Conservation (phyloP, 257 asterid species). For the Verbascum thapsus region DNA sequence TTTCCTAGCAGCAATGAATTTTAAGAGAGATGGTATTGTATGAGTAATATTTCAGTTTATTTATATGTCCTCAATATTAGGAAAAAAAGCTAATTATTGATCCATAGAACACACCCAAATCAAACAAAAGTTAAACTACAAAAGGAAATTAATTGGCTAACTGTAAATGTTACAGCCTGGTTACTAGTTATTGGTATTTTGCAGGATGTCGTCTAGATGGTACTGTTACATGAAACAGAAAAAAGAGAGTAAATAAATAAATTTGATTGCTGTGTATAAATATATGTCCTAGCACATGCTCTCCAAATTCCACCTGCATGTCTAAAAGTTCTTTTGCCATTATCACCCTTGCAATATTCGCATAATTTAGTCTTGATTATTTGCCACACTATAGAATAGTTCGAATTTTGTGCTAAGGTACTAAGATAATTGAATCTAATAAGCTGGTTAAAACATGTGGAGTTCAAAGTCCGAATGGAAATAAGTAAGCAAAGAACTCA, state of each 20-base stretch:
- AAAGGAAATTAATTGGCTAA: neutral
- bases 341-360: neutral
- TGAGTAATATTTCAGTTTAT: neutral
- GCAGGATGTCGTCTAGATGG: constrained; percentile 7
- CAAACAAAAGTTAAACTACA: constrained; percentile 15
- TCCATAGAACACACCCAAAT: neutral
- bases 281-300: no score
- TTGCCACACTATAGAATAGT: constrained; percentile 10
- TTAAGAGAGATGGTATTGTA: constrained; percentile 2
- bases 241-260: no score
- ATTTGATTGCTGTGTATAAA: no score
- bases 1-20: constrained; percentile 10
- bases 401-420: neutral
- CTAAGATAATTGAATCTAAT: neutral
- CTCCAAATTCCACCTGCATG: neutral
- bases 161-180: neutral
- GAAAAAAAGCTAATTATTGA: constrained; percentile 9
- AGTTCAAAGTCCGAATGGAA: constrained; percentile 17
- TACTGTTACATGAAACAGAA: neutral
- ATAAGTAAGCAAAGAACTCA: constrained; percentile 16
- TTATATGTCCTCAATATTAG: constrained; percentile 10
- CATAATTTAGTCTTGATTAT: neutral
- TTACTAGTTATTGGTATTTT: neutral
- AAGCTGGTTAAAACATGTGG: neutral
- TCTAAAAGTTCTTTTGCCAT: neutral